Evolutionary conservation across 140 eudicot species (phyloP).

Genomic region (Senecio squalidus): DNA sequence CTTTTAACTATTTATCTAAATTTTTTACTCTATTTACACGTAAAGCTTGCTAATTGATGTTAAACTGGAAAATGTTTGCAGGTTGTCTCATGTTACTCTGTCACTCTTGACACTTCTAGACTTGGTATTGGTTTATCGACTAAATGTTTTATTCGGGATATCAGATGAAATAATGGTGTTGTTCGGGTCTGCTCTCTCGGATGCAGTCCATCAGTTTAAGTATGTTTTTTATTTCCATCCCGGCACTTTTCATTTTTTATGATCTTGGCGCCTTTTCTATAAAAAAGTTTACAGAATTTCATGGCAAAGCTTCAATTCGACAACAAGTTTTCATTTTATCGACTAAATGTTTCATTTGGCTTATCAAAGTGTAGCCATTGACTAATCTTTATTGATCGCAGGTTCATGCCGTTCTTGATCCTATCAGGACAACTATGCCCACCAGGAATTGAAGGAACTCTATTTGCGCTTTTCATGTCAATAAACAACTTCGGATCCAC

Average conservation of each 20-base stretch:
- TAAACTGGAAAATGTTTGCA: slow-evolving; percentile 26
- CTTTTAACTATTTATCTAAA: too few relatives aligned
- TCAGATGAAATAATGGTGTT: slow-evolving; percentile 73
- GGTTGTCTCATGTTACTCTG: slow-evolving; percentile 72
- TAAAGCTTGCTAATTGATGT: slow-evolving; percentile 11
- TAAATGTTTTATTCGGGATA: slow-evolving; percentile 53
- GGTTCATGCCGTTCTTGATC: slow-evolving; percentile 96
- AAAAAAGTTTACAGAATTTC: too few relatives aligned
- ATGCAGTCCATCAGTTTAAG: slow-evolving; percentile 92
- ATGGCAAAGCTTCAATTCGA: too few relatives aligned
- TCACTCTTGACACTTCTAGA: slow-evolving; percentile 55
- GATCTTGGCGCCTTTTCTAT: not conserved
- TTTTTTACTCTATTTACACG: not conserved
- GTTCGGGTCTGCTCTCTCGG: slow-evolving; percentile 77
- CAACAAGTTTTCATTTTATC: too few relatives aligned
- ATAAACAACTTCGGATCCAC: slow-evolving; percentile 87
- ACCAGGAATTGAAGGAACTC: slow-evolving; percentile 97
- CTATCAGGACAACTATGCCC: slow-evolving; percentile 95
- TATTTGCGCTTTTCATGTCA: slow-evolving; percentile 93
- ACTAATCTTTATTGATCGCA: slow-evolving; percentile 29
- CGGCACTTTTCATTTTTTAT: not conserved
- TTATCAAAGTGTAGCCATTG: not conserved
- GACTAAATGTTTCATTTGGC: not conserved
- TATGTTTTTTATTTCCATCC: slow-evolving; percentile 26
- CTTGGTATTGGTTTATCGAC: slow-evolving; percentile 56